These are phyloP conservation scores for Endoconidiophora polonica DNA, from an alignment of 2,329 filamentous ascomycete species.

Conservation along the genomic window DNA sequence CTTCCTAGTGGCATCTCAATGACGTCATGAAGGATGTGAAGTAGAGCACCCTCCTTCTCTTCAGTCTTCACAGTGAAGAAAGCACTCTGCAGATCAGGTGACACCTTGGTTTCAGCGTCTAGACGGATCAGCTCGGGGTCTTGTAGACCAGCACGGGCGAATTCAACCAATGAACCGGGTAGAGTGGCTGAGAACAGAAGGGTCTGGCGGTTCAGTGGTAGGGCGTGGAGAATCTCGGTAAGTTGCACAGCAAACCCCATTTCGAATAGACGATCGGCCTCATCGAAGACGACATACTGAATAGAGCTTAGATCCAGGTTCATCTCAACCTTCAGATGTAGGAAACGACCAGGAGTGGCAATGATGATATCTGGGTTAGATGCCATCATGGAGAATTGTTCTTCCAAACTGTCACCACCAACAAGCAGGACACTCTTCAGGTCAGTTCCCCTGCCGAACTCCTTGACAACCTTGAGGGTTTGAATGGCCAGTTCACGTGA, in stretches of 20 bases:
- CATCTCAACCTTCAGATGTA: conserved; percentile 98
- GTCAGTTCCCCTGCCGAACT: conserved; percentile 78
- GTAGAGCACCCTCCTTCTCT: conserved; percentile 82
- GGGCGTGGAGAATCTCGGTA: conserved; percentile 76
- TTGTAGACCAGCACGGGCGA: conserved; percentile 80
- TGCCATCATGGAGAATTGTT: conserved; percentile 86
- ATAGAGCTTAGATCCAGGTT: conserved; percentile 76
- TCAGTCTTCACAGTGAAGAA: conserved; percentile 87
- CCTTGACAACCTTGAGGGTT: conserved; percentile 91
- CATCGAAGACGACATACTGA: conserved; percentile 90
- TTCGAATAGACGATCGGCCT: conserved; percentile 91
- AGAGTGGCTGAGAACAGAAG: conserved; percentile 89
- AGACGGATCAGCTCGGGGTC: conserved; percentile 81
- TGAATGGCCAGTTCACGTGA: conserved; percentile 89
- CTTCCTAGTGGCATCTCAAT: conserved; percentile 70
- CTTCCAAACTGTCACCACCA: conserved; percentile 87
- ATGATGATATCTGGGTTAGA: conserved; percentile 95
- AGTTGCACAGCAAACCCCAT: conserved; percentile 96
- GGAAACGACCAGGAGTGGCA: conserved; percentile 85
- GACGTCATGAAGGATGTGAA: conserved; percentile 78
- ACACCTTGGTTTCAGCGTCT: conserved; percentile 90
- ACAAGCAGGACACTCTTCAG: conserved; percentile 80
- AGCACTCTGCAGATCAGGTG: conserved; percentile 83
- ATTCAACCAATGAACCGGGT: conserved; percentile 87
- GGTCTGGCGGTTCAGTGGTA: conserved; percentile 74